Evolutionary conservation across 2,329 filamentous ascomycete species (phyloP).

Genomic region (Arthroderma uncinatum): DNA sequence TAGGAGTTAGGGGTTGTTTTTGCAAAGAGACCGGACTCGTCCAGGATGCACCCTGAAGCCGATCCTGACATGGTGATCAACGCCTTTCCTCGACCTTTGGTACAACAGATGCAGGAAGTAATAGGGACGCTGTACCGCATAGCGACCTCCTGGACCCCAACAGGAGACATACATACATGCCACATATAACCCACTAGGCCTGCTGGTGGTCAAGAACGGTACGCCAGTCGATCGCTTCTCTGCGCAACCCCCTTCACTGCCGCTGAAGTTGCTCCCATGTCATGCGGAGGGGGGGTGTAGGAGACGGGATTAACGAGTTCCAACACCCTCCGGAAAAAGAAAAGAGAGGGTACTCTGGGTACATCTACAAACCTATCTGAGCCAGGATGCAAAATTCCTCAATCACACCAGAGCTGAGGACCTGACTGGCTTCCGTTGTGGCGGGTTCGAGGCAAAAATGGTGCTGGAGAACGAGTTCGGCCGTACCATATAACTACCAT

Average conservation of each 20-base stretch:
- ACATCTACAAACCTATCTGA: neutral
- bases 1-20: neutral
- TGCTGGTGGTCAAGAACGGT: neutral
- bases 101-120: neutral
- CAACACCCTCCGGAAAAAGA: neutral
- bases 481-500: neutral
- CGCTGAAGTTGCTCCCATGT: neutral
- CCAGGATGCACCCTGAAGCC: slow-evolving; percentile 1
- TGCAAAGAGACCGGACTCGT: neutral
- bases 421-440: slow-evolving; percentile 13
- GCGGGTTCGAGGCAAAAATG: slow-evolving; percentile 7
- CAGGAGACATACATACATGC: neutral
- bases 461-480: neutral
- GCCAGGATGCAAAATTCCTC: slow-evolving; percentile 4
- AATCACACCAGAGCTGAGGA: slow-evolving; percentile 1
- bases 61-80: slow-evolving; percentile 3
- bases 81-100: neutral
- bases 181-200: neutral
- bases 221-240: neutral
- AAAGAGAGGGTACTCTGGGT: neutral
- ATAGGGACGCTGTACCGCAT: neutral
- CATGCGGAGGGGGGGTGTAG: neutral
- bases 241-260: neutral
- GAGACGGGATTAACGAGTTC: neutral
- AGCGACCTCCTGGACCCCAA: neutral